A percentile compares a stretch with the other conserved stretches of the same genome.
Evolutionary conservation across 345 rosid species (phyloP).

Genomic region (Citrus medica): DNA sequence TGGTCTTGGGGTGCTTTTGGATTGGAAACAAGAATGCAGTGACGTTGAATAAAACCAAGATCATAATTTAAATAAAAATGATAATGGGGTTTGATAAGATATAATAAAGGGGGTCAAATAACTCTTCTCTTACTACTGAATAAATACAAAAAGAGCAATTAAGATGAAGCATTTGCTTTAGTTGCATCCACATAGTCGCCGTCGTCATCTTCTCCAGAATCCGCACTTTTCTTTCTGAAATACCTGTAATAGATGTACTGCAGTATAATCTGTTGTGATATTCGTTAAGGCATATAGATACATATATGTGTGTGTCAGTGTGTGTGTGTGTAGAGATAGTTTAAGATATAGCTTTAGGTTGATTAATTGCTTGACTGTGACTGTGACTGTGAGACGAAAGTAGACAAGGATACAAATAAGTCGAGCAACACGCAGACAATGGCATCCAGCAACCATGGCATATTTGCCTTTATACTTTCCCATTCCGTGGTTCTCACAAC

Average conservation of each 20-base stretch:
- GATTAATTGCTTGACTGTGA: too few relatives aligned
- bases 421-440: constrained; percentile 80
- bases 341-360: too few relatives aligned
- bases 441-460: constrained; percentile 96
- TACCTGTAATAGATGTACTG: constrained; percentile 81
- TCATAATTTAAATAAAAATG: too few relatives aligned
- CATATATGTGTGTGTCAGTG: fast-evolving
- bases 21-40: too few relatives aligned
- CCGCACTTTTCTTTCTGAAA: constrained; percentile 17
- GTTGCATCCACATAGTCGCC: constrained; percentile 45
- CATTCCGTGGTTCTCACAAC: constrained; percentile 76
- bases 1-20: too few relatives aligned
- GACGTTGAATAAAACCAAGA: too few relatives aligned
- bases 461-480: constrained; percentile 73
- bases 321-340: too few relatives aligned
- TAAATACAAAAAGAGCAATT: not conserved
- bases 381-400: not conserved
- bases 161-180: constrained; percentile 25
- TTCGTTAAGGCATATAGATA: constrained; percentile 26
- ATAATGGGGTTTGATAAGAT: too few relatives aligned
- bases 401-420: constrained; percentile 78
- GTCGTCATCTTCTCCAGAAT: constrained; percentile 19
- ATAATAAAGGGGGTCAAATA: too few relatives aligned
- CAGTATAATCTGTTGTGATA: constrained; percentile 57
- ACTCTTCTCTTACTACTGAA: too few relatives aligned